Percentiles rank a stretch among this genome's conserved stretches.
These are phyloP conservation scores for Penicillium antarcticum DNA, from an alignment of 495 filamentous ascomycete species.

Conservation along the genomic window DNA sequence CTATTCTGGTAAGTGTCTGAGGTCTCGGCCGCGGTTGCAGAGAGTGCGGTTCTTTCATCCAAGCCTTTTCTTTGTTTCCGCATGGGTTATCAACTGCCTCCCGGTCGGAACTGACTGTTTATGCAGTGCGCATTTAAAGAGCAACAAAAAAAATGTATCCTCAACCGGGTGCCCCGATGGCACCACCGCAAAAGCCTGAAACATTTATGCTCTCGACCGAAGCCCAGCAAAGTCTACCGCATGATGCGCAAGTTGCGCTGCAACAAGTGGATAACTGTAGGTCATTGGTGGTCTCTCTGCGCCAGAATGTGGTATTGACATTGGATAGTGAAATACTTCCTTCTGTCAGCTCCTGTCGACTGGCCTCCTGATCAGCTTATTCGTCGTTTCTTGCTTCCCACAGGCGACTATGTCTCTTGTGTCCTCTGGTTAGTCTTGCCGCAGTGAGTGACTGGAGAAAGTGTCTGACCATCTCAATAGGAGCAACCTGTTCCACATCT, in stretches of 20 bases:
- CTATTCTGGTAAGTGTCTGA: conserved; percentile 8
- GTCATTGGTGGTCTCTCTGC: conserved; percentile 32
- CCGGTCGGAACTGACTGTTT: conserved; percentile 16
- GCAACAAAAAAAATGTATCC: conserved; percentile 44
- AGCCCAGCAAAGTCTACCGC: conserved; percentile 91
- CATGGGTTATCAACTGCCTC: conserved; percentile 16
- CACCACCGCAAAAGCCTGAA: conserved; percentile 85
- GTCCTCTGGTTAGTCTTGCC: conserved; percentile 74
- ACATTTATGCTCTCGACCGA: conserved; percentile 97
- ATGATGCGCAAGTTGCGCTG: conserved; percentile 94
- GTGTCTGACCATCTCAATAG: conserved; percentile 33
- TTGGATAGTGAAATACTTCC: conserved; percentile 92
- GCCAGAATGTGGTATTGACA: conserved; percentile 12
- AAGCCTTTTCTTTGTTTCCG: conserved; percentile 14
- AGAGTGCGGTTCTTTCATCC: not conserved
- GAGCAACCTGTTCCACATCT: conserved; percentile 99
- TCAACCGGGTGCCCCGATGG: conserved; percentile 54
- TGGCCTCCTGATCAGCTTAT: conserved; percentile 98
- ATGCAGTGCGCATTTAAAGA: conserved; percentile 6
- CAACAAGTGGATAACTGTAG: conserved; percentile 98
- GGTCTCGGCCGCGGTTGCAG: conserved; percentile 5
- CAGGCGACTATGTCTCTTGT: conserved; percentile 97
- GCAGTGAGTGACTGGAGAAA: not conserved
- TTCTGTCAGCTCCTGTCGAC: conserved; percentile 96
- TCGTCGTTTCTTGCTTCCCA: conserved; percentile 88